phyloP scores from a whole-genome alignment of 495 filamentous ascomycete species.

The Penicillium verhagenii region DNA sequence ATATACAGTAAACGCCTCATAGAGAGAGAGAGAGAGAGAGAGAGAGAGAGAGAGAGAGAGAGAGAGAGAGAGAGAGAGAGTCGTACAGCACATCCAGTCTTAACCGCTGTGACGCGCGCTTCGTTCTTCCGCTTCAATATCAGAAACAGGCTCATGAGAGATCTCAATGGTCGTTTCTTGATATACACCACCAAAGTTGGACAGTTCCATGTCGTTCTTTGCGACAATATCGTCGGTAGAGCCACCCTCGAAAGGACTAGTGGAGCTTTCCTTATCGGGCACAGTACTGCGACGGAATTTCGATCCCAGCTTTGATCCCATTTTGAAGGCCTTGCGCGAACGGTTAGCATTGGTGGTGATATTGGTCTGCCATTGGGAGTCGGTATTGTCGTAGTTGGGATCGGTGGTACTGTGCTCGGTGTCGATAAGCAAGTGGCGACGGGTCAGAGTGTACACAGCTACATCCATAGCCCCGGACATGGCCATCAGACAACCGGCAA shows the following conservation, averaged over 20 bases:
- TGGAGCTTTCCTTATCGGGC: slow-evolving; percentile 19
- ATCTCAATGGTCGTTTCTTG: slow-evolving; percentile 46
- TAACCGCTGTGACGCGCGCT: slow-evolving; percentile 7
- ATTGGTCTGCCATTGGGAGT: slow-evolving; percentile 32
- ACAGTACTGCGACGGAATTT: slow-evolving; percentile 24
- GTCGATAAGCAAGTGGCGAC: slow-evolving; percentile 37
- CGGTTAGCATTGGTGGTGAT: slow-evolving; percentile 24
- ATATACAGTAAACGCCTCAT: neutral
- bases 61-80: neutral
- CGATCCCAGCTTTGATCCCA: slow-evolving; percentile 22
- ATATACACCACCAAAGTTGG: slow-evolving; percentile 36
- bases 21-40: neutral
- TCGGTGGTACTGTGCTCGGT: slow-evolving; percentile 37
- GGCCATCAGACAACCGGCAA: slow-evolving; percentile 67
- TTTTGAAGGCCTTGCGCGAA: slow-evolving; percentile 16
- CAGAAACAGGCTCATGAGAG: slow-evolving; percentile 31
- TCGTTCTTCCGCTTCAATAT: neutral
- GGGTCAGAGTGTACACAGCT: slow-evolving; percentile 59
- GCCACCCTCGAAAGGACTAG: slow-evolving; percentile 30
- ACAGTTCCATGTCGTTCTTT: slow-evolving; percentile 34
- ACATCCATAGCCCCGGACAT: slow-evolving; percentile 72
- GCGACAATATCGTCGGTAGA: slow-evolving; percentile 42
- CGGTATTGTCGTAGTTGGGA: slow-evolving; percentile 26
- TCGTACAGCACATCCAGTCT: neutral
- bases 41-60: neutral